Conservation (phyloP, 345 rosid species). For the Luvunga scandens region DNA sequence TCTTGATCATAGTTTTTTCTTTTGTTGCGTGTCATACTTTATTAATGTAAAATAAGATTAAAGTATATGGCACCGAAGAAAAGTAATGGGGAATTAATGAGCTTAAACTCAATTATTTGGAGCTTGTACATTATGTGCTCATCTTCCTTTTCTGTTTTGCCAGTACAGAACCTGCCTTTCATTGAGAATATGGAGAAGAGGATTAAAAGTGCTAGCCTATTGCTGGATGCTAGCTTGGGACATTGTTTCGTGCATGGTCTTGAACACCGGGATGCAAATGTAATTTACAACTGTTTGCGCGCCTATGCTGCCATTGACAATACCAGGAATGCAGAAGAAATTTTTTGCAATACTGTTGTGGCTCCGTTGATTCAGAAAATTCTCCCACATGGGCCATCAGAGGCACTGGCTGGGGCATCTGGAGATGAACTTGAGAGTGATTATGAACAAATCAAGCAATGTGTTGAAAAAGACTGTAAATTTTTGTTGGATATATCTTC, state of each 20-base stretch:
- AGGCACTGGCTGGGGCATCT: slow-evolving; percentile 42
- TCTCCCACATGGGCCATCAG: slow-evolving; percentile 53
- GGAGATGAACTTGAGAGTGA: slow-evolving; percentile 79
- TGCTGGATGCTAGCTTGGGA: slow-evolving; percentile 91
- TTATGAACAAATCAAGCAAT: slow-evolving; percentile 67
- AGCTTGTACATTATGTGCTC: slow-evolving; percentile 34
- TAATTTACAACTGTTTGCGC: slow-evolving; percentile 91
- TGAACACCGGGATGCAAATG: slow-evolving; percentile 78
- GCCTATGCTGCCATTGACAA: slow-evolving; percentile 97
- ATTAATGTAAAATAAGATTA: neutral
- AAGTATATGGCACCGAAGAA: neutral
- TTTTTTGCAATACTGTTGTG: slow-evolving; percentile 74
- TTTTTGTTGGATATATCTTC: slow-evolving; percentile 84
- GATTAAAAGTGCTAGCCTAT: slow-evolving; percentile 76
- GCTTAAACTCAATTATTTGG: slow-evolving; percentile 2
- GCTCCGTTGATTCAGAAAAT: slow-evolving; percentile 69
- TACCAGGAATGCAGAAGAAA: slow-evolving; percentile 72
- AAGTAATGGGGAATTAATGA: slow-evolving; percentile 6
- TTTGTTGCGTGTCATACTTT: neutral
- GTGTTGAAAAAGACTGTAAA: slow-evolving; percentile 68
- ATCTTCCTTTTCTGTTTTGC: slow-evolving; percentile 60
- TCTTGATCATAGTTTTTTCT: neutral
- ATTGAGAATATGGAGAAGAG: slow-evolving; percentile 97
- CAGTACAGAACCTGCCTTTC: slow-evolving; percentile 98
- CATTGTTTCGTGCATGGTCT: slow-evolving; percentile 94